Evolutionary conservation across 306 rosid species (phyloP).

Genomic region (Datisca glomerata): DNA sequence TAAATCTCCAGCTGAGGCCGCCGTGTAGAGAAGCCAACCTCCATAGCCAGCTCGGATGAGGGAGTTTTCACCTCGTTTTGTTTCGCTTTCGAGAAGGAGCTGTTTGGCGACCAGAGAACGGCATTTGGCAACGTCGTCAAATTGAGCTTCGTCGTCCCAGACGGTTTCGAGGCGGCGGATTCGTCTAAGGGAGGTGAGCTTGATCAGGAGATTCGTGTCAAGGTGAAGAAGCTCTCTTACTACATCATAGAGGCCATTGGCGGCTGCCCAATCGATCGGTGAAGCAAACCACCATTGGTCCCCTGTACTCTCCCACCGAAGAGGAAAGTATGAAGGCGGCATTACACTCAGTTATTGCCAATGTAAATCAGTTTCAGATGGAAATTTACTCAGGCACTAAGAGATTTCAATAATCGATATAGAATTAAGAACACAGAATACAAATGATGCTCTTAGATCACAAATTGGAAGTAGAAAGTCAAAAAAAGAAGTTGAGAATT

Average conservation of each 20-base stretch:
- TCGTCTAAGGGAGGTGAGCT: conserved; percentile 80
- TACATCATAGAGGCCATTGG: conserved; percentile 72
- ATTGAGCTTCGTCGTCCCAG: conserved; percentile 71
- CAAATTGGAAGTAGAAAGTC: too few species aligned
- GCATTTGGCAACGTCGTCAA: conserved; percentile 48
- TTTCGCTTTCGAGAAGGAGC: conserved; percentile 49
- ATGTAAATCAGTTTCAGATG: too few species aligned
- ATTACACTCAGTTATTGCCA: too few species aligned
- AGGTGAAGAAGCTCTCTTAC: conserved; percentile 83
- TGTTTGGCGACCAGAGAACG: conserved; percentile 57
- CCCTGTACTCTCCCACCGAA: conserved; percentile 86
- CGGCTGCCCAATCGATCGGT: conserved; percentile 87
- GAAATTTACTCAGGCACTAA: too few species aligned
- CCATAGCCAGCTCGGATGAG: conserved; percentile 87
- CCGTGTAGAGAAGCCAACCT: conserved; percentile 93
- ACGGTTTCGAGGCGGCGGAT: conserved; percentile 87
- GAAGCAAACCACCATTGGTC: conserved; percentile 98
- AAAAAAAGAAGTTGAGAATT: too few species aligned
- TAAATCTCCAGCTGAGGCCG: conserved; percentile 81
- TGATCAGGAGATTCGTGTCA: conserved; percentile 73
- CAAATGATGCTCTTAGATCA: too few species aligned
- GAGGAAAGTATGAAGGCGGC: conserved; percentile 57
- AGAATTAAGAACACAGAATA: too few species aligned
- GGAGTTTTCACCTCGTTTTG: conserved; percentile 32
- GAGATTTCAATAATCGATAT: too few species aligned